Evolutionary conservation across 1,284 basidiomycete genomes (phyloP).

Genomic region (Ceratobasidium sp.): DNA sequence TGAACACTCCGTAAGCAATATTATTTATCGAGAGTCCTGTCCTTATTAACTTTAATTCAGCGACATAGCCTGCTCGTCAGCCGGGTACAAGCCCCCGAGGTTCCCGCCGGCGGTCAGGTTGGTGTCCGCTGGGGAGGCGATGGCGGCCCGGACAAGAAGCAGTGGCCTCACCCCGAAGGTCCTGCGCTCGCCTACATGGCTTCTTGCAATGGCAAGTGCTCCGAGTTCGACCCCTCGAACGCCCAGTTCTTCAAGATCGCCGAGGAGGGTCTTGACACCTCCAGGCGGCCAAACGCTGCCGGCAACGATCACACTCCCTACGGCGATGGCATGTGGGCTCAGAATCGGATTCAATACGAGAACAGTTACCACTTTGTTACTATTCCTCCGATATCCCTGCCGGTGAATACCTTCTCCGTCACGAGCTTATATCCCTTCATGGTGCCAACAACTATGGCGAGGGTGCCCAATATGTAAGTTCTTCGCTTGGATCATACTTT

Average conservation of each 20-base stretch:
- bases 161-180: constrained; percentile 49
- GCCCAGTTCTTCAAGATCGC: constrained; percentile 77
- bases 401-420: constrained; percentile 72
- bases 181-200: constrained; percentile 76
- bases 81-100: not conserved
- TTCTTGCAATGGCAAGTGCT: constrained; percentile 57
- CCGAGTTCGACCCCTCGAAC: constrained; percentile 61
- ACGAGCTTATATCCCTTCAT: constrained; percentile 76
- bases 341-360: constrained; percentile 41
- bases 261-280: constrained; percentile 57
- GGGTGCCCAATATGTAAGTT: constrained; percentile 51
- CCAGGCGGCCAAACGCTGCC: constrained; percentile 36
- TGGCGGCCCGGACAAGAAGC: not conserved
- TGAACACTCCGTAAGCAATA: not conserved
- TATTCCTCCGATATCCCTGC: constrained; percentile 62
- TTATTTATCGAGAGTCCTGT: too few species aligned
- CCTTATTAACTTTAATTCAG: not conserved
- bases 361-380: constrained; percentile 53
- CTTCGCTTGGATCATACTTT: not conserved
- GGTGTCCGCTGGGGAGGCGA: constrained; percentile 22
- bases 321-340: constrained; percentile 19
- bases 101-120: not conserved
- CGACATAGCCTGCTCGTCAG: constrained; percentile 27
- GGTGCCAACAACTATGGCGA: constrained; percentile 57
- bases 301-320: not conserved